A percentile compares a stretch with the other conserved stretches of the same genome.
Evolutionary conservation across 306 rosid genomes (phyloP).

Genomic region (Cucurbita argyrosperma): DNA sequence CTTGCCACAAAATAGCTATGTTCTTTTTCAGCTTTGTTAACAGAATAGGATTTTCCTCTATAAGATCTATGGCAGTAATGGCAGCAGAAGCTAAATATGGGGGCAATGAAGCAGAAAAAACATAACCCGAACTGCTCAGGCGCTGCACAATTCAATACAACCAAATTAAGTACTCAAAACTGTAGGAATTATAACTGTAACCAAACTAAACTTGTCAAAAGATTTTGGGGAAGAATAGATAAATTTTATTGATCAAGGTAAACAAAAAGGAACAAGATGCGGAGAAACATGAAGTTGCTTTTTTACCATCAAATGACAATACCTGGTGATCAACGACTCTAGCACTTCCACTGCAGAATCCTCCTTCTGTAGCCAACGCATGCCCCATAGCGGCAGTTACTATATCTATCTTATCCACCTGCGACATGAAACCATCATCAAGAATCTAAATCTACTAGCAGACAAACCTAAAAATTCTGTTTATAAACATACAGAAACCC

Average conservation of each 20-base stretch:
- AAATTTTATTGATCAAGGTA: background rate
- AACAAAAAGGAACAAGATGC: background rate
- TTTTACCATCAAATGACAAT: background rate
- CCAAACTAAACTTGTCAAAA: background rate
- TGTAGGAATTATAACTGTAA: background rate
- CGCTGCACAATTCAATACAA: constrained; percentile 44
- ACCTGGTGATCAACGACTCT: constrained; percentile 97
- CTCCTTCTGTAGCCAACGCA: constrained; percentile 93
- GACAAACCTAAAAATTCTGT: background rate
- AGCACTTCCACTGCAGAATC: constrained; percentile 93
- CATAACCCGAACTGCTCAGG: constrained; percentile 89
- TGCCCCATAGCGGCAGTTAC: constrained; percentile 97
- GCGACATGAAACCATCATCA: constrained; percentile 22
- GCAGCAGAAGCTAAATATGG: constrained; percentile 98
- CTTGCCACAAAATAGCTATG: constrained; percentile 50
- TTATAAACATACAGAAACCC: constrained; percentile 56
- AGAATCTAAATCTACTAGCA: constrained; percentile 5
- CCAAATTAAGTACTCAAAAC: constrained; percentile 14
- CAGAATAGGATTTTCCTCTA: constrained; percentile 73
- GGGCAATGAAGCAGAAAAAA: constrained; percentile 94
- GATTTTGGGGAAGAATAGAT: background rate
- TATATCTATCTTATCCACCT: constrained; percentile 84
- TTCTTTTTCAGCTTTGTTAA: constrained; percentile 55
- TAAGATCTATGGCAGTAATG: constrained; percentile 65
- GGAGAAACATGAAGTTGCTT: background rate